Conservation (phyloP, 2,329 filamentous ascomycete species). For the Davidsoniella australis region DNA sequence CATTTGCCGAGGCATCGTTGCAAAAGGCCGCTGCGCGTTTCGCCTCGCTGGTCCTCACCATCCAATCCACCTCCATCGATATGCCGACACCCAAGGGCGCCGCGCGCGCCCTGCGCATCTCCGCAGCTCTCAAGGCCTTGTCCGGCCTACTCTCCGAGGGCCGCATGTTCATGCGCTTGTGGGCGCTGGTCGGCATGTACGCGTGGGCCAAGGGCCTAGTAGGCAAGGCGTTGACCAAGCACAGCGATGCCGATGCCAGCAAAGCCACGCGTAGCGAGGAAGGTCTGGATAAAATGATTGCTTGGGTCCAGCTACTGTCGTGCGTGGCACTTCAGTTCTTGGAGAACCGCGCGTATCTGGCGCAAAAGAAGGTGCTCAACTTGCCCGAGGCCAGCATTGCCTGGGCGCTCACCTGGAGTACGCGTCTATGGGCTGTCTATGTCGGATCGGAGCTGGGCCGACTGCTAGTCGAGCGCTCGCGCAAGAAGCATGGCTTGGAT, state of each 20-base stretch:
- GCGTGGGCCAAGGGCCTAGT: conserved; percentile 42
- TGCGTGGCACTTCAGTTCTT: conserved; percentile 58
- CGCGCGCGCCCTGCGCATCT: conserved; percentile 9
- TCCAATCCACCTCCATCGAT: conserved; percentile 30
- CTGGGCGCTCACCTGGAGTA: conserved; percentile 53
- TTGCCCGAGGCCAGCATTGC: conserved; percentile 38
- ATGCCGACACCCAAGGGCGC: conserved; percentile 20
- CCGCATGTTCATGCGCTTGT: conserved; percentile 57
- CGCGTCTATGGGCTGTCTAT: conserved; percentile 64
- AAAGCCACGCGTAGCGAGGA: conserved; percentile 16
- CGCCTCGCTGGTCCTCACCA: conserved; percentile 32
- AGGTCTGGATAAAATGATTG: conserved; percentile 31
- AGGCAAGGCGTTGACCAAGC: conserved; percentile 14
- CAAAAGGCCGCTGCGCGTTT: conserved; percentile 33
- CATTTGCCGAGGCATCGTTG: conserved; percentile 39
- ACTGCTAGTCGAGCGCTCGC: conserved; percentile 32
- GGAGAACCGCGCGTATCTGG: conserved; percentile 71
- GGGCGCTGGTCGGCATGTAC: conserved; percentile 60
- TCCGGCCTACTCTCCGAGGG: conserved; percentile 51
- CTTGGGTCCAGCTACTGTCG: conserved; percentile 49
- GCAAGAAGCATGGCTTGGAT: conserved; percentile 22
- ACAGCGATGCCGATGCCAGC: conserved; percentile 13
- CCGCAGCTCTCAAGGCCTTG: conserved; percentile 38
- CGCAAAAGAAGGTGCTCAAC: conserved; percentile 51
- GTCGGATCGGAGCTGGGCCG: conserved; percentile 59